phyloP scores from a whole-genome alignment of 257 asterid genomes.

The Solanum virginianum region DNA sequence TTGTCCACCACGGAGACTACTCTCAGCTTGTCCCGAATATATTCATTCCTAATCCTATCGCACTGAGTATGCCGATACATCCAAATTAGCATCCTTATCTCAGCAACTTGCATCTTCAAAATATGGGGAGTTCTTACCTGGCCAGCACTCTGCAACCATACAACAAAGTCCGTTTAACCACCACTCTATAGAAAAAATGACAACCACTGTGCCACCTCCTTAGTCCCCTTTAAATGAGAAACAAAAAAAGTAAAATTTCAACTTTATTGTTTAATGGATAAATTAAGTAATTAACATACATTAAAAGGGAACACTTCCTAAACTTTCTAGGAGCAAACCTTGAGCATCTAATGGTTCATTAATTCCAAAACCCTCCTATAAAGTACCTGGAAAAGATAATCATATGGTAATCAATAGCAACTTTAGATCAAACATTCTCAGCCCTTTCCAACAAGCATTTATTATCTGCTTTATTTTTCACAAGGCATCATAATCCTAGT shows the following conservation, averaged over 20 bases:
- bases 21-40: not conserved
- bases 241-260: not conserved
- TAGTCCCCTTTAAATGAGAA: not conserved
- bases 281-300: not conserved
- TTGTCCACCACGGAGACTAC: not conserved
- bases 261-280: not conserved
- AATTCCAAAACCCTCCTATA: not conserved
- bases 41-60: not conserved
- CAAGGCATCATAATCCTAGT: not conserved
- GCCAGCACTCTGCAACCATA: not conserved
- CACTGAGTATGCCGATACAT: not conserved
- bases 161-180: not conserved
- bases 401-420: not conserved
- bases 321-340: not conserved
- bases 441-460: not conserved
- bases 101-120: not conserved
- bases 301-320: not conserved
- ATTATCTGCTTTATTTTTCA: not conserved
- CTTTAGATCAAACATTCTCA: not conserved
- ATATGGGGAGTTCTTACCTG: not conserved
- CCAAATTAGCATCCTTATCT: not conserved
- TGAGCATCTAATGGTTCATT: not conserved
- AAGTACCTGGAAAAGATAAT: not conserved
- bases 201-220: not conserved
- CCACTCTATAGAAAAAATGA: not conserved